Conservation (phyloP, 371 early-diverging fungal species). For the Mucor velutinosus region DNA sequence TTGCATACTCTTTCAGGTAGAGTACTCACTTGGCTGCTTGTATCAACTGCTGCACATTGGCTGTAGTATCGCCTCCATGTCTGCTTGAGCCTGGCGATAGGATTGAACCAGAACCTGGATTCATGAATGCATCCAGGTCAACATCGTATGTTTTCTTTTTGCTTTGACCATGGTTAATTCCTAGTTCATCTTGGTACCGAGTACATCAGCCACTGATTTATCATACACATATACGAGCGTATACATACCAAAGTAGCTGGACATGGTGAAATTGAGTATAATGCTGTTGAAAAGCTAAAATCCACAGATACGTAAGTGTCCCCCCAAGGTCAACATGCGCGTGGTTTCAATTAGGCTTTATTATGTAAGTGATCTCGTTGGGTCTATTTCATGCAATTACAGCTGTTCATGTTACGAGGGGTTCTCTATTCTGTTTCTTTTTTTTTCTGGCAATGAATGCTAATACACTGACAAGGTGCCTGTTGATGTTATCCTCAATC, state of each 20-base stretch:
- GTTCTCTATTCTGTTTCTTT: too few species aligned
- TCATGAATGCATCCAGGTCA: slow-evolving; percentile 47
- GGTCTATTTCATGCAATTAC: too few species aligned
- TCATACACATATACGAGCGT: too few species aligned
- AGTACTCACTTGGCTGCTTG: slow-evolving; percentile 40
- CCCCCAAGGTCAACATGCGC: neutral
- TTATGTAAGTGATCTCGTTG: too few species aligned
- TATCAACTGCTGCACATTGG: slow-evolving; percentile 31
- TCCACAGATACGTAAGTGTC: slow-evolving; percentile 1
- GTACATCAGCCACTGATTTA: too few species aligned
- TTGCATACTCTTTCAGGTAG: too few species aligned
- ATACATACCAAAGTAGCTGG: slow-evolving; percentile 5
- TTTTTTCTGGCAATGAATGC: too few species aligned
- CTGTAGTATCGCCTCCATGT: neutral
- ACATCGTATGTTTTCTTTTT: slow-evolving; percentile 31
- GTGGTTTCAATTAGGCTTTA: neutral
- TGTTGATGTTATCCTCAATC: too few species aligned
- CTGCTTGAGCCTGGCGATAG: neutral
- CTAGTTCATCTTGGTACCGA: slow-evolving; percentile 32
- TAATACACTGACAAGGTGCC: too few species aligned
- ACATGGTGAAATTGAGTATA: neutral
- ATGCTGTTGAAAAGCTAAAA: neutral
- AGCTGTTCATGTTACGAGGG: too few species aligned
- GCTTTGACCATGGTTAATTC: slow-evolving; percentile 21
- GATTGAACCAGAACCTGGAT: slow-evolving; percentile 19